A percentile compares a stretch with the other conserved stretches of the same genome.
phyloP scores from a whole-genome alignment of 305 asterid species.

The Fraxinus sp. region DNA sequence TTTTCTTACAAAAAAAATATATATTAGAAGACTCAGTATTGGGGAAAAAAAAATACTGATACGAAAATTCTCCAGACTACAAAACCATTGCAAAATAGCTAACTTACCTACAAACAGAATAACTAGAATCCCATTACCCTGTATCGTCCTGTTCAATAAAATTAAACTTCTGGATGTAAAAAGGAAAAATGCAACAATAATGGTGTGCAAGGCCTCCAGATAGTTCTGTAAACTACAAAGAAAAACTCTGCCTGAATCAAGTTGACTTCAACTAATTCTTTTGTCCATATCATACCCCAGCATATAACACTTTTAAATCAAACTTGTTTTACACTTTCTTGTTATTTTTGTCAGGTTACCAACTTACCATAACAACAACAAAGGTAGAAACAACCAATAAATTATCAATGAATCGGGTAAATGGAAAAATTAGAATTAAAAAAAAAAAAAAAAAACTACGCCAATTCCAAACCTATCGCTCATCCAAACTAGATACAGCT shows the following conservation, averaged over 20 bases:
- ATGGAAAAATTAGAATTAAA: background rate
- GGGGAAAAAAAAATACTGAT: background rate
- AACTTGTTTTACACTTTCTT: background rate
- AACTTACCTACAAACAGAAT: background rate
- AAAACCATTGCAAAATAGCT: conserved; percentile 5
- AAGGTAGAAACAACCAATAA: background rate
- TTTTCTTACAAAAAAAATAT: background rate
- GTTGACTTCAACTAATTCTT: conserved; percentile 8
- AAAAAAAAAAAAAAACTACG: conserved; percentile 13
- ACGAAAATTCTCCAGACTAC: background rate
- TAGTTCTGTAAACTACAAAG: background rate
- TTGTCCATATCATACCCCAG: conserved; percentile 14
- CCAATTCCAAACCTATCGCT: conserved; percentile 31
- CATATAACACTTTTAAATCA: background rate
- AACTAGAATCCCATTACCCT: background rate
- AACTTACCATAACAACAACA: background rate
- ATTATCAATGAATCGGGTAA: conserved; percentile 7
- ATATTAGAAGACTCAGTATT: background rate
- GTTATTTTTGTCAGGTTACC: conserved; percentile 1
- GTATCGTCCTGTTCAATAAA: background rate
- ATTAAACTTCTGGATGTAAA: background rate
- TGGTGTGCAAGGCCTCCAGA: background rate
- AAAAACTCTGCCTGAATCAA: background rate
- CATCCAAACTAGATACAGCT: conserved; percentile 31
- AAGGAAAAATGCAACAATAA: background rate